A percentile compares a stretch with the other conserved stretches of the same genome.
Evolutionary conservation across 2,329 filamentous ascomycete genomes (phyloP).

Genomic region (Fusarium stilboides): DNA sequence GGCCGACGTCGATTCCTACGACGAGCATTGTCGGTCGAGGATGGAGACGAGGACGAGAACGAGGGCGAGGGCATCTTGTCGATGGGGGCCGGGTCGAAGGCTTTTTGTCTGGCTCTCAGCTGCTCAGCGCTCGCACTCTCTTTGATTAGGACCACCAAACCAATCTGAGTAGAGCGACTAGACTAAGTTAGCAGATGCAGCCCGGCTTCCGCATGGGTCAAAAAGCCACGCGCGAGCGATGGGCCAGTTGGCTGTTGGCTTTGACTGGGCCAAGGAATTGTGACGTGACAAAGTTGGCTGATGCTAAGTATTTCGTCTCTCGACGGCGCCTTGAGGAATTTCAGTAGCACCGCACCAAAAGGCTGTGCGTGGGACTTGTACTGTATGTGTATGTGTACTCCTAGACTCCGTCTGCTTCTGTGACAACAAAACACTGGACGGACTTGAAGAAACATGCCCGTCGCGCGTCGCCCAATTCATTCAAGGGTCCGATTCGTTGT

Average conservation of each 20-base stretch:
- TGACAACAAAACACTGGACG: no score
- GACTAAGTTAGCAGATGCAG: conserved; percentile 35
- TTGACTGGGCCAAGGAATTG: conserved; percentile 44
- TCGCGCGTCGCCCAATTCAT: conserved; percentile 26
- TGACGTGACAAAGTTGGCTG: conserved; percentile 48
- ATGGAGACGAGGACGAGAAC: conserved; percentile 26
- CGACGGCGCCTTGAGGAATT: conserved; percentile 44
- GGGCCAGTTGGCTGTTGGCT: conserved; percentile 43
- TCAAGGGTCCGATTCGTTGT: conserved; percentile 25
- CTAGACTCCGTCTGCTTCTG: no score
- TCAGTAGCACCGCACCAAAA: conserved; percentile 20
- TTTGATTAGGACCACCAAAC: conserved; percentile 32
- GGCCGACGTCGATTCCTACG: conserved; percentile 46
- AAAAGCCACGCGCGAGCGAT: conserved; percentile 44
- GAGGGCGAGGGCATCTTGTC: conserved; percentile 42
- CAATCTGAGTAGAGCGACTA: conserved; percentile 40
- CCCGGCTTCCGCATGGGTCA: conserved; percentile 43
- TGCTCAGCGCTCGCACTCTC: conserved; percentile 18
- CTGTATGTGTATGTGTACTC: conserved; percentile 12
- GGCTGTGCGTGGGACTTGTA: background rate
- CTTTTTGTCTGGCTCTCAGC: conserved; percentile 39
- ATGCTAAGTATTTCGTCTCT: conserved; percentile 37
- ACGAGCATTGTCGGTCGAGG: conserved; percentile 48
- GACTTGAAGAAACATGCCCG: conserved; percentile 22
- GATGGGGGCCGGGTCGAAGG: conserved; percentile 36